Base-by-base conservation (phyloP, 768 basidiomycete genomes). In the Suillus hirtellus region DNA sequence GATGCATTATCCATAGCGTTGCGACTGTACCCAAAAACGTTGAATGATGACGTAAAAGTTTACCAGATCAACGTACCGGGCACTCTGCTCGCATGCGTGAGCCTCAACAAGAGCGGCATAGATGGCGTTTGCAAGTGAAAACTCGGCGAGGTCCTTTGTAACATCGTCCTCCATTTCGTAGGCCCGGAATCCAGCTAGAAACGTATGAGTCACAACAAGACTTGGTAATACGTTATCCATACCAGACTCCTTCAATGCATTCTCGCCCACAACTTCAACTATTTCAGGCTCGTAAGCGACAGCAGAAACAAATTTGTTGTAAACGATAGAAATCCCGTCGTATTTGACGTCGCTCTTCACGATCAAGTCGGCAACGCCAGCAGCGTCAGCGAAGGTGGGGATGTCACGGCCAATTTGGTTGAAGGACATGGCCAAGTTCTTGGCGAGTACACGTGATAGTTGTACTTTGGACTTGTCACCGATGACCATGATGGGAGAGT, bases 1-100 rank as follows among this genome's bases (percentile, higher is more conserved):
- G 96, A 95, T 55, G 96, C 96, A 73, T 95, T 99, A 86, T 99
- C 97, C 97, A 99, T 99, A 72, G 97, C 97, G 69, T 96, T 98
- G 69, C 96, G 90, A 77, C 96, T 70, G 63, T 62, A 24, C 47
- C 27, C 46, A 9, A 10, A 15, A 44, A 10, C 14, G 9, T 38
- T 63, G 49, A 27, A 46, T 49, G 34, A 24, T 38, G 56, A 65
- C 44, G 65, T 31, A 14, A 1, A 55, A 50, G 6, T 63, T 37
- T 49, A 47, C 49, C 21, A 53, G 55, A 64, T 8, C 3, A 42
- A 80, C 73, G 42, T 77, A 94, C 93, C 91, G 92, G 71, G 93
- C 89, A 68, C 89, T 93, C 74, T 90, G 90, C 79, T 98, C 96
- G 71, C 96, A 95, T 59, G 96, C 96, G 76, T 98, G 95, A 61